A percentile compares a stretch with the other conserved stretches of the same genome.
phyloP scores from a whole-genome alignment of 768 basidiomycete species.

The Royoungia palumana region DNA sequence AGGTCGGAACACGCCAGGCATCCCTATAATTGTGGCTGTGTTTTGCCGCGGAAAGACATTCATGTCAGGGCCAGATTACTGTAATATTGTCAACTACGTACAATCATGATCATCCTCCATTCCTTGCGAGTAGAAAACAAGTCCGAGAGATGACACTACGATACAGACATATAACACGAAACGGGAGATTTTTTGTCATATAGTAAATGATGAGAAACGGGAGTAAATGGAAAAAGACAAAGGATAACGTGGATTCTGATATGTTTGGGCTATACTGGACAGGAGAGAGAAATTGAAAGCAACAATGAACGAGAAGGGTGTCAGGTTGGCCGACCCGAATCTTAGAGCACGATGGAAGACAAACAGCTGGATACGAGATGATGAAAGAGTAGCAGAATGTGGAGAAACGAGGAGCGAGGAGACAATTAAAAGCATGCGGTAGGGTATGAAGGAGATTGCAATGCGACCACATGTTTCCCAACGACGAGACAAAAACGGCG shows the following conservation, averaged over 20 bases:
- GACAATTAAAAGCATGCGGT: constrained; percentile 24
- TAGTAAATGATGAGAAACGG: constrained; percentile 8
- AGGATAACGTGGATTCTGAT: background rate
- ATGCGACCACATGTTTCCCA: constrained; percentile 1
- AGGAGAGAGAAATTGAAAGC: constrained; percentile 11
- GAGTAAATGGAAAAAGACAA: constrained; percentile 1
- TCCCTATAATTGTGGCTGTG: no score
- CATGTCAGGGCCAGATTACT: no score
- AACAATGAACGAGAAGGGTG: constrained; percentile 14
- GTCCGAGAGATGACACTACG: constrained; percentile 23
- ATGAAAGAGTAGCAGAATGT: background rate
- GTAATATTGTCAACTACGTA: constrained; percentile 22
- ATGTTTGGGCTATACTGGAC: constrained; percentile 3
- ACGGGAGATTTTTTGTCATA: constrained; percentile 29
- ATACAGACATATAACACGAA: constrained; percentile 28
- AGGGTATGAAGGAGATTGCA: constrained; percentile 28
- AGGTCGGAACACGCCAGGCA: no score
- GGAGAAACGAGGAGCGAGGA: background rate
- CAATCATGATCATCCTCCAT: constrained; percentile 25
- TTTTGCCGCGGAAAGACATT: no score
- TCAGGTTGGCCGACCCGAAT: constrained; percentile 15
- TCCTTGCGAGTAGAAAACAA: constrained; percentile 13
- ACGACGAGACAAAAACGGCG: background rate
- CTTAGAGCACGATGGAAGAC: constrained; percentile 22
- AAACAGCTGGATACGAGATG: constrained; percentile 16